Percentiles rank a stretch among this genome's conserved stretches.
These are phyloP conservation scores for Andrographis paniculata DNA, from an alignment of 305 asterid genomes.

Conservation along the genomic window DNA sequence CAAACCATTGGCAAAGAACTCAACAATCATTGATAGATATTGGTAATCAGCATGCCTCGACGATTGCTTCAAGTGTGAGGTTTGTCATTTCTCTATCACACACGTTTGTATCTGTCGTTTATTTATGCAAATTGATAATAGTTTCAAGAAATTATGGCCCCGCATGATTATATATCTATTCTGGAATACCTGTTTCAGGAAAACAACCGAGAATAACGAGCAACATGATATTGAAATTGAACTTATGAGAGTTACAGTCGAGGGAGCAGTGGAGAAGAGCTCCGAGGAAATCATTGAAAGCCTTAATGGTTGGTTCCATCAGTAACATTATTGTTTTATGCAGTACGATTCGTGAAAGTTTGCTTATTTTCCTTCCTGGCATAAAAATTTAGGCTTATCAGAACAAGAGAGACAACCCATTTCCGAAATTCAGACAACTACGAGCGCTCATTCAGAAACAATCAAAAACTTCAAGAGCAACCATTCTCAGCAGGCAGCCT, in stretches of 20 bases:
- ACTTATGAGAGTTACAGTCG: constrained; percentile 41
- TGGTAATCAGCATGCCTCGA: constrained; percentile 38
- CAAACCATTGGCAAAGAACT: constrained; percentile 29
- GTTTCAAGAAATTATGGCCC: too few relatives aligned
- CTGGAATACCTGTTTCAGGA: constrained; percentile 44
- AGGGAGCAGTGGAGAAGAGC: constrained; percentile 31
- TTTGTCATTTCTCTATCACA: constrained; percentile 6
- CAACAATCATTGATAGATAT: constrained; percentile 35
- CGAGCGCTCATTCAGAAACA: constrained; percentile 48
- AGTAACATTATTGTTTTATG: neutral
- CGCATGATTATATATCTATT: too few relatives aligned
- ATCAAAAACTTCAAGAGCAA: constrained; percentile 38
- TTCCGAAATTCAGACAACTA: constrained; percentile 33
- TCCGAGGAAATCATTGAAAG: constrained; percentile 34
- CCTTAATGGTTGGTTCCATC: constrained; percentile 25
- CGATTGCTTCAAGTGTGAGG: constrained; percentile 37
- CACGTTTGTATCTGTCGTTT: neutral
- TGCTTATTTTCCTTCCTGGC: neutral
- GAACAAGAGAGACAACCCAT: constrained; percentile 47
- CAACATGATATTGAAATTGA: constrained; percentile 47
- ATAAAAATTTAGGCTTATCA: constrained; percentile 40
- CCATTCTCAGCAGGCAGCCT: constrained; percentile 44
- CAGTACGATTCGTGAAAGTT: neutral
- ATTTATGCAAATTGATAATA: neutral
- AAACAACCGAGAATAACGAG: constrained; percentile 36